A percentile compares a stretch with the other conserved stretches of the same genome.
phyloP scores from a whole-genome alignment of 2,329 filamentous ascomycete genomes.

The Penicillium sp. region DNA sequence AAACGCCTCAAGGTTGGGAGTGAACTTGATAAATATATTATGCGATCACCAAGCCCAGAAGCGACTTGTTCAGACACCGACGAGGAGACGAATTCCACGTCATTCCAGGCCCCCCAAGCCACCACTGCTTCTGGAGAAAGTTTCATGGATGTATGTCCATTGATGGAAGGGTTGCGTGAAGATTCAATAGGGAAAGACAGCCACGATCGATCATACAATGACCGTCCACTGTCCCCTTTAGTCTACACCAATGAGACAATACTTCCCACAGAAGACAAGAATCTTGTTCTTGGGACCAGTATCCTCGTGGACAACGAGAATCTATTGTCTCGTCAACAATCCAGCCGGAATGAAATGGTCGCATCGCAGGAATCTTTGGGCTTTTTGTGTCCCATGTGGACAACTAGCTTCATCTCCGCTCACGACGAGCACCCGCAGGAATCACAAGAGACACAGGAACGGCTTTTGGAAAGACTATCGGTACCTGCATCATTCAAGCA shows the following conservation, averaged over 20 bases:
- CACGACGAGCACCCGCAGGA: neutral
- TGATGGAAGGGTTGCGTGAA: neutral
- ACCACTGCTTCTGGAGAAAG: slow-evolving; percentile 1
- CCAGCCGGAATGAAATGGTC: slow-evolving; percentile 8
- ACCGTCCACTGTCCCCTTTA: slow-evolving; percentile 5
- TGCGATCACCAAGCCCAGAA: slow-evolving; percentile 26
- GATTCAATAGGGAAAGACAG: neutral
- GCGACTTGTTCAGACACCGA: slow-evolving; percentile 22
- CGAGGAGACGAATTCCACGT: neutral
- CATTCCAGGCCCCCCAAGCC: neutral
- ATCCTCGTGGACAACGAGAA: slow-evolving; percentile 26
- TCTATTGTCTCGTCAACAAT: slow-evolving; percentile 17
- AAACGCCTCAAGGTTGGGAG: slow-evolving; percentile 59
- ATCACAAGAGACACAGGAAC: neutral
- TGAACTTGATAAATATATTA: slow-evolving; percentile 26
- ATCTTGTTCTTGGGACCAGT: neutral
- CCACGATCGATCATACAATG: neutral
- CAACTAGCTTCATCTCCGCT: neutral
- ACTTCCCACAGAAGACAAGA: neutral
- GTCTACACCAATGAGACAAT: slow-evolving; percentile 25
- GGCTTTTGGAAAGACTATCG: neutral
- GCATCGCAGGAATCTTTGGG: neutral
- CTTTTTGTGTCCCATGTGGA: neutral
- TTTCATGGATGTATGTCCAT: neutral
- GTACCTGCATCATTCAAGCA: too few relatives aligned